These are phyloP conservation scores for Bocquillonia castaneifolia DNA, from an alignment of 441 rosid genomes.

Conservation along the genomic window DNA sequence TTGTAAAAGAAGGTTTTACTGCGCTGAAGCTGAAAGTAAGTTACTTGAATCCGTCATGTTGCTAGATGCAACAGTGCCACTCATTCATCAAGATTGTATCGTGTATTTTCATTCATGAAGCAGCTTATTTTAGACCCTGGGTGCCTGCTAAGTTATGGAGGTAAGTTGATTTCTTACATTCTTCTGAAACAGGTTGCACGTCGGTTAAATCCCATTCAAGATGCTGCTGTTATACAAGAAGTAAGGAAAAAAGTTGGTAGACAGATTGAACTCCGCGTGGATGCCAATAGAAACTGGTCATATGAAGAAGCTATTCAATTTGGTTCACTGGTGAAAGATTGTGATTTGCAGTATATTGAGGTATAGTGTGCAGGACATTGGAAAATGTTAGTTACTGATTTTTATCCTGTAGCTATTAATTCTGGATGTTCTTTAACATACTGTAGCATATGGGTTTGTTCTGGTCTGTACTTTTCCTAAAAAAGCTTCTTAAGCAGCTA, in stretches of 20 bases:
- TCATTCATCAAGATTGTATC: slow-evolving; percentile 3
- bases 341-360: slow-evolving; percentile 85
- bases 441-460: neutral
- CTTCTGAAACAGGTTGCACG: slow-evolving; percentile 71
- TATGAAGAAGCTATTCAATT: slow-evolving; percentile 74
- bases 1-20: slow-evolving; percentile 75
- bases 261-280: slow-evolving; percentile 72
- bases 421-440: neutral
- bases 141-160: neutral
- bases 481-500: neutral
- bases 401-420: neutral
- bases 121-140: neutral
- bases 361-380: slow-evolving; percentile 31
- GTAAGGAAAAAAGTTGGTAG: slow-evolving; percentile 68
- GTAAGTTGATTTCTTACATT: slow-evolving; percentile 19
- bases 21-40: slow-evolving; percentile 91
- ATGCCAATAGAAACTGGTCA: slow-evolving; percentile 87
- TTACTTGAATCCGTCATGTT: neutral
- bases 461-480: neutral
- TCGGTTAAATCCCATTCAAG: slow-evolving; percentile 55
- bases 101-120: neutral
- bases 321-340: slow-evolving; percentile 58
- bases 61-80: neutral
- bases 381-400: slow-evolving; percentile 5
- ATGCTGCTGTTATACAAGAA: slow-evolving; percentile 76